phyloP scores from a whole-genome alignment of 495 filamentous ascomycete genomes.

The Durotheca rogersii region DNA sequence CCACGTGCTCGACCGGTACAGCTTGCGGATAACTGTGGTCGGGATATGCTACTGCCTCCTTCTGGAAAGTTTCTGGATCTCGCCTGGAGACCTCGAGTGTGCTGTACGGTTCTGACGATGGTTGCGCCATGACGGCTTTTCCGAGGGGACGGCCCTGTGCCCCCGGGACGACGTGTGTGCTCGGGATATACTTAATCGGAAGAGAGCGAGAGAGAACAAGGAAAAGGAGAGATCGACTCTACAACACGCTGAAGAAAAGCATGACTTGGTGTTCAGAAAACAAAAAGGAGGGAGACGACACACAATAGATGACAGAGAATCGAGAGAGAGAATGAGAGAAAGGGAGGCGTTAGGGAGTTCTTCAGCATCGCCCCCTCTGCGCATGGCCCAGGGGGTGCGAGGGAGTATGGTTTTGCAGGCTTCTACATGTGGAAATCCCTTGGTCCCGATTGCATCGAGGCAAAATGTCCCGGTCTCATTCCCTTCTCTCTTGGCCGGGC shows the following conservation, averaged over 20 bases:
- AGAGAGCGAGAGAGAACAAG: too few species aligned
- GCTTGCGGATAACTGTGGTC: slow-evolving; percentile 27
- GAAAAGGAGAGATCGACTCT: slow-evolving; percentile 1
- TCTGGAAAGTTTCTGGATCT: slow-evolving; percentile 25
- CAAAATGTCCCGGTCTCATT: slow-evolving; percentile 5
- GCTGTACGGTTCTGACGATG: slow-evolving; percentile 16
- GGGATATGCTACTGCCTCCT: slow-evolving; percentile 27
- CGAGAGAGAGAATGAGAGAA: too few species aligned
- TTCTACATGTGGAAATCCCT: slow-evolving; percentile 20
- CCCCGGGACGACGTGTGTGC: too few species aligned
- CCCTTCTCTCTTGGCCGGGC: slow-evolving; percentile 19
- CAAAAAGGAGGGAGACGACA: slow-evolving; percentile 5
- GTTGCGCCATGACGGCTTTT: slow-evolving; percentile 19
- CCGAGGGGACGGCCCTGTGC: too few species aligned
- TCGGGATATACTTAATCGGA: too few species aligned
- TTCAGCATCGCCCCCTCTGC: slow-evolving; percentile 5
- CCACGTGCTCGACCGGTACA: slow-evolving; percentile 22
- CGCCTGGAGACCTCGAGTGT: slow-evolving; percentile 23
- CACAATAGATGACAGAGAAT: too few species aligned
- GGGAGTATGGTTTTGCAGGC: slow-evolving; percentile 5
- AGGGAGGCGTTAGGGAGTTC: slow-evolving; percentile 9
- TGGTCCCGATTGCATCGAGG: slow-evolving; percentile 11
- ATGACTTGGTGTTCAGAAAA: slow-evolving; percentile 10
- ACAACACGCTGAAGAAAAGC: slow-evolving; percentile 7
- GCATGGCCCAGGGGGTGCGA: neutral